phyloP scores from a whole-genome alignment of 2,329 filamentous ascomycete genomes.

The Huntiella moniliformis region DNA sequence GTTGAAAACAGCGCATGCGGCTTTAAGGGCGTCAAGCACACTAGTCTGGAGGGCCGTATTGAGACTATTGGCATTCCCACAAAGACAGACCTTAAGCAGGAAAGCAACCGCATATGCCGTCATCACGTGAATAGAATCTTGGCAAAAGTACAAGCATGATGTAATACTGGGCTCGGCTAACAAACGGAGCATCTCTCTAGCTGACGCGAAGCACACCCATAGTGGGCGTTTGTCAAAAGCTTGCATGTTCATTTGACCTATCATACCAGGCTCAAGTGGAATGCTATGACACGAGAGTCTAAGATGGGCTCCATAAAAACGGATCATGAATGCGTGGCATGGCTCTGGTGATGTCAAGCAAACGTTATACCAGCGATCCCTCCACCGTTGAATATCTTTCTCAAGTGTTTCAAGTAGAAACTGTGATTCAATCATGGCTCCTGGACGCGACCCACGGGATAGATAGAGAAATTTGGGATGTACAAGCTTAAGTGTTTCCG shows the following conservation, averaged over 20 bases:
- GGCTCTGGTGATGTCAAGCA: slow-evolving; percentile 12
- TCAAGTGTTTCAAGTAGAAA: slow-evolving; percentile 14
- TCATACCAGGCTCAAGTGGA: slow-evolving; percentile 17
- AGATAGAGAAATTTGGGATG: slow-evolving; percentile 13
- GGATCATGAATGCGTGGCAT: slow-evolving; percentile 20
- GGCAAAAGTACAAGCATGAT: slow-evolving; percentile 21
- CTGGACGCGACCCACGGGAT: slow-evolving; percentile 8
- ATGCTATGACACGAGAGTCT: slow-evolving; percentile 21
- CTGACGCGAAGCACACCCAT: slow-evolving; percentile 18
- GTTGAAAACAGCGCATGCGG: slow-evolving; percentile 15
- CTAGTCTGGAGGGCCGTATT: slow-evolving; percentile 10
- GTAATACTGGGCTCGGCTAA: slow-evolving; percentile 15
- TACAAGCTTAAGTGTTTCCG: slow-evolving; percentile 15
- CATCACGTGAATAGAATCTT: slow-evolving; percentile 25
- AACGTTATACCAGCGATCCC: slow-evolving; percentile 13
- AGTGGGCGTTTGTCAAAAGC: slow-evolving; percentile 16
- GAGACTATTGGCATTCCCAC: slow-evolving; percentile 6
- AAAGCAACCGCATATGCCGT: slow-evolving; percentile 23
- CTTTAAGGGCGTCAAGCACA: slow-evolving; percentile 12
- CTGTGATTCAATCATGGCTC: slow-evolving; percentile 14
- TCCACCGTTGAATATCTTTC: slow-evolving; percentile 15
- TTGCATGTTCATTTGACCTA: slow-evolving; percentile 14
- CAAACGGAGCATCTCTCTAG: slow-evolving; percentile 19
- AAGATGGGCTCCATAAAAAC: slow-evolving; percentile 22
- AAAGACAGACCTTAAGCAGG: slow-evolving; percentile 18